phyloP scores from a whole-genome alignment of 352 stramenopile species.

The Globisporangium splendens region DNA sequence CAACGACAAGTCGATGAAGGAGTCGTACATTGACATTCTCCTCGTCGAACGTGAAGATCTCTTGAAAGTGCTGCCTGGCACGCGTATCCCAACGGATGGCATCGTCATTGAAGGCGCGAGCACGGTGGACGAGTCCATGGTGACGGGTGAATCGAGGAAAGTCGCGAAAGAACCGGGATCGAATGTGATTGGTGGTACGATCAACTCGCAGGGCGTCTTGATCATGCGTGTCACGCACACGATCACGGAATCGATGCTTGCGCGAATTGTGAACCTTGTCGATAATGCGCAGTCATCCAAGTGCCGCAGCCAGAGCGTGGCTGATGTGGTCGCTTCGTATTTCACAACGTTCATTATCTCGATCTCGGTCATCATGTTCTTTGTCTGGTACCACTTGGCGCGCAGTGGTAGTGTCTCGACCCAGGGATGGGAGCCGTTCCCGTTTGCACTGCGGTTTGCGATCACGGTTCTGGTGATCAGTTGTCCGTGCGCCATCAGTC shows the following conservation, averaged over 20 bases:
- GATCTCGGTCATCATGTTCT: slow-evolving; percentile 54
- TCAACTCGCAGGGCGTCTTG: slow-evolving; percentile 68
- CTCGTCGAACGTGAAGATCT: slow-evolving; percentile 71
- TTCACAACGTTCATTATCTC: slow-evolving; percentile 78
- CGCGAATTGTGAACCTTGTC: slow-evolving; percentile 68
- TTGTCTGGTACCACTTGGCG: slow-evolving; percentile 70
- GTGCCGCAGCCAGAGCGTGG: slow-evolving; percentile 56
- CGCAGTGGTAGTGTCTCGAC: slow-evolving; percentile 34
- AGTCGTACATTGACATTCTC: slow-evolving; percentile 72
- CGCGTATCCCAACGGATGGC: slow-evolving; percentile 68
- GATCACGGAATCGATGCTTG: slow-evolving; percentile 73
- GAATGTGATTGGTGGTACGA: slow-evolving; percentile 64
- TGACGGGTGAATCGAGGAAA: slow-evolving; percentile 68
- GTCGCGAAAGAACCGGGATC: slow-evolving; percentile 58
- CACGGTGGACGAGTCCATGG: slow-evolving; percentile 75
- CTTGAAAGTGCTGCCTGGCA: slow-evolving; percentile 64
- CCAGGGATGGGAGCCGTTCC: slow-evolving; percentile 49
- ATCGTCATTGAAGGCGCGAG: slow-evolving; percentile 61
- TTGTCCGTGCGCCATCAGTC: slow-evolving; percentile 72
- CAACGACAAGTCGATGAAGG: slow-evolving; percentile 25
- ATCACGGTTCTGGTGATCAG: slow-evolving; percentile 81
- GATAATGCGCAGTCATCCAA: slow-evolving; percentile 71
- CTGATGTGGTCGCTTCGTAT: slow-evolving; percentile 60
- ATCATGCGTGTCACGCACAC: slow-evolving; percentile 68
- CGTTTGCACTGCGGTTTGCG: slow-evolving; percentile 73